Base-by-base conservation (phyloP, 768 basidiomycete species). In the Coprinopsis cinerea region DNA sequence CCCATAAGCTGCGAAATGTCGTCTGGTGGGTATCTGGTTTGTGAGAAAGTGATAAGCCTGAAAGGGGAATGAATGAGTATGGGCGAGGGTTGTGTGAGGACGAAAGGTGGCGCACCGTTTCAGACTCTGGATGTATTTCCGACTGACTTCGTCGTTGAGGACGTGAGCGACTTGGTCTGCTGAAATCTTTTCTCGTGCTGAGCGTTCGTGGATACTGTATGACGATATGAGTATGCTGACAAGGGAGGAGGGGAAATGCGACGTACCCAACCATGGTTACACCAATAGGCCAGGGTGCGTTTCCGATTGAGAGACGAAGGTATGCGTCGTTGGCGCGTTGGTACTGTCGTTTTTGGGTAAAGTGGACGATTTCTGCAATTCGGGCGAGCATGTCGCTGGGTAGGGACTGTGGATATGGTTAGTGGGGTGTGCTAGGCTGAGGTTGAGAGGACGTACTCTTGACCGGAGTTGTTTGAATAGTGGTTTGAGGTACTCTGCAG, bases 221-320 rank as follows among this genome's bases (percentile, higher is more conserved):
- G 24, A n/a, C n/a, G n/a, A n/a, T n/a, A n/a, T n/a, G n/a, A n/a
- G n/a, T n/a, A n/a, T n/a, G n/a, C n/a, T n/a, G n/a, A n/a, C n/a
- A n/a, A n/a, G n/a, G n/a, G n/a, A n/a, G n/a, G n/a, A n/a, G n/a
- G n/a, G n/a, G n/a, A n/a, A n/a, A n/a, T n/a, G n/a, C 35, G 24
- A 74, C 84, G 32, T 67, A 92, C 92, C 92, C 94, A 71, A 98
- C 96, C 88, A 95, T 95, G 53, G 96, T 99, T 7, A 99, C 96
- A 36, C 96, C 96, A 60, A 99, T 99, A 1, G 96, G 96, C 96
- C 96, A 99, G 2, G 96, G 94, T 0, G 96, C 95, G 59, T 96
- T 99, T 27, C 96, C 96, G 55, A 99, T 99, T 4, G 91, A 93
- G 32, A 99, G 73, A 5, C 96, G 87, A 20, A 99, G 81, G 64